These are phyloP conservation scores for Ophiognomonia clavigignenti-juglandacearum DNA, from an alignment of 2,329 filamentous ascomycete species.

Conservation along the genomic window DNA sequence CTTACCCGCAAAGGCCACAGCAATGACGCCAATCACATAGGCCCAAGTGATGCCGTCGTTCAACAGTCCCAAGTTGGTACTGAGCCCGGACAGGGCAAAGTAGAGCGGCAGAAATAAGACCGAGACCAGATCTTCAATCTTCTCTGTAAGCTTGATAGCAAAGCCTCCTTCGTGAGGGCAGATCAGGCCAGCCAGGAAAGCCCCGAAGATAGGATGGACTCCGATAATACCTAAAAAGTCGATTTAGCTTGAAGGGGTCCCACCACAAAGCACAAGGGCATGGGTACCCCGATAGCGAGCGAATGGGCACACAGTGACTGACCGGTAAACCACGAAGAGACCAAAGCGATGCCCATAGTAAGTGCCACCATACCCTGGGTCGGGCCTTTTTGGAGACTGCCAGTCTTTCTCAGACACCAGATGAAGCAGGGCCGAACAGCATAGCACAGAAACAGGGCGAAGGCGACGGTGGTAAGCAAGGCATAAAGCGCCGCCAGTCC, in stretches of 20 bases:
- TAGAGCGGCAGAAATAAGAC: conserved; percentile 85
- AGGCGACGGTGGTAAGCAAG: conserved; percentile 69
- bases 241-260: not conserved
- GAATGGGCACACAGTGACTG: not conserved
- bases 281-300: too few species aligned
- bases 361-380: conserved; percentile 79
- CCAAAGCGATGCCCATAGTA: conserved; percentile 73
- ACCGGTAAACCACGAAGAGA: conserved; percentile 77
- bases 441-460: conserved; percentile 69
- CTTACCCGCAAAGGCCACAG: conserved; percentile 79
- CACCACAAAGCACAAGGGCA: conserved; percentile 1
- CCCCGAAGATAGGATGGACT: conserved; percentile 90
- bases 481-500: conserved; percentile 84
- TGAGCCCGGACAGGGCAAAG: conserved; percentile 86
- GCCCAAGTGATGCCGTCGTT: conserved; percentile 80
- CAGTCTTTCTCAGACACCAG: conserved; percentile 67
- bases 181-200: conserved; percentile 83
- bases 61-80: conserved; percentile 80
- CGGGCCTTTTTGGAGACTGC: conserved; percentile 81
- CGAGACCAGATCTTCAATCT: conserved; percentile 86
- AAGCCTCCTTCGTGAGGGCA: conserved; percentile 88
- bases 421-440: conserved; percentile 69
- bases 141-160: conserved; percentile 85
- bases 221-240: conserved; percentile 64
- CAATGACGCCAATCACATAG: conserved; percentile 80